Evolutionary conservation across 148 eudicot genomes (phyloP), one percentile per base, ranked within the genome.

Genomic region (Cornus suecica): DNA sequence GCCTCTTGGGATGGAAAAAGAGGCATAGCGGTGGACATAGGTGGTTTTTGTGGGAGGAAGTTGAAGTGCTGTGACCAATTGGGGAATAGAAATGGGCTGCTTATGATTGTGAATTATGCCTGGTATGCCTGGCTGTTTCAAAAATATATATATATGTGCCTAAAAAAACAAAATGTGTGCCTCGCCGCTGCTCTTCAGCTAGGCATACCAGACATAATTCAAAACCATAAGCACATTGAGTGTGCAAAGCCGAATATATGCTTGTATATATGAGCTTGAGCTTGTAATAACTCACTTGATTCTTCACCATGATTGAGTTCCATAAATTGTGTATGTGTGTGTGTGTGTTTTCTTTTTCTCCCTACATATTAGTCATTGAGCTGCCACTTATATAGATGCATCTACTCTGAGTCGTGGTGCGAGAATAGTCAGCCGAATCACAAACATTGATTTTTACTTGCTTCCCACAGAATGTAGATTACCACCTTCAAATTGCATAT

Each of bases 181-280:
- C 62, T 70, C 22, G 51, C 27, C 4, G 48, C 23, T 18, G 73
- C 73, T 8, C 6, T 69, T 51, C 61, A 70, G 23, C 58, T 70
- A 8, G 73, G 73, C 31, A 70, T 70, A 25, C 73, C 73, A 9
- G 62, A 70, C 73, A 18, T 16, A 70, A 70, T 70, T 20, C 73
- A 37, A 68, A 15, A 4, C 51, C 71, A 11, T 23, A 68, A 29
- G 71, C 71, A 37, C 27, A 34, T 22, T 48, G 54, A 37, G 52
- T 34, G 34, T 68, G 20, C 71, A 16, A 14, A 68, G 54, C 52
- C 41, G 52, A 13, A 24, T 10, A 28, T 52, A 37, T 68, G 71
- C 24, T 68, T 68, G 71, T 13, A 68, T 34, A 68, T 68, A 16
- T n/a, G 54, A 37, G 54, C 22, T 37, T 68, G 71, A 68, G 71